These are phyloP conservation scores for Pleurotus tuoliensis DNA, from an alignment of 768 basidiomycete species.

Conservation along the genomic window DNA sequence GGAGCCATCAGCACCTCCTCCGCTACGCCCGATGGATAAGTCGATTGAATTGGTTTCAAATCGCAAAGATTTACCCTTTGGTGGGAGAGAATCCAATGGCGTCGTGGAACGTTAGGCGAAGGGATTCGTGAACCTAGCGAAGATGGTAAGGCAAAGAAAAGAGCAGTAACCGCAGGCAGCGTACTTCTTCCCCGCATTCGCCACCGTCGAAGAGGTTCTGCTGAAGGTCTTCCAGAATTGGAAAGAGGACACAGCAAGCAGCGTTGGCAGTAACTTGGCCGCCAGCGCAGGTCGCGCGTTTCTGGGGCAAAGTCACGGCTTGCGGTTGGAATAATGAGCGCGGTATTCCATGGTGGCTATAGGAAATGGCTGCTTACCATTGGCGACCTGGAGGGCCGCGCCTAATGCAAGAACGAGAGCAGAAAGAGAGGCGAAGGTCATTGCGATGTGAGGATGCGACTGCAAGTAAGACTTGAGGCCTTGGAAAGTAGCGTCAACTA, in stretches of 20 bases:
- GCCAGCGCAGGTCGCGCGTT: conserved; percentile 23
- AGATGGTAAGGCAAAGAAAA: neutral
- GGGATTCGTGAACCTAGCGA: conserved; percentile 21
- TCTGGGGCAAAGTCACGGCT: conserved; percentile 2
- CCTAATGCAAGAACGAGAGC: conserved; percentile 2
- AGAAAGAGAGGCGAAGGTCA: conserved; percentile 1
- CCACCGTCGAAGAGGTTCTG: conserved; percentile 23
- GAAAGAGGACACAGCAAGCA: conserved; percentile 23
- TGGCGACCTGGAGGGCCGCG: neutral
- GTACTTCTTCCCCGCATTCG: conserved; percentile 26
- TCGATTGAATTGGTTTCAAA: neutral
- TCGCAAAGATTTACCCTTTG: conserved; percentile 21
- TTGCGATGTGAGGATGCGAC: neutral
- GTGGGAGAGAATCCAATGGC: conserved; percentile 38
- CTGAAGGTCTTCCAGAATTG: conserved; percentile 19
- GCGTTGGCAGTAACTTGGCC: conserved; percentile 24
- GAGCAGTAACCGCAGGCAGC: neutral
- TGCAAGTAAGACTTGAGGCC: neutral
- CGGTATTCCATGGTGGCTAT: neutral
- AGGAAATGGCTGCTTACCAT: neutral
- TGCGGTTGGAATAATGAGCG: neutral
- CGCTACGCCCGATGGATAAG: conserved; percentile 17
- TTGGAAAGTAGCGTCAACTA: neutral
- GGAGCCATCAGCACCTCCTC: conserved; percentile 47
- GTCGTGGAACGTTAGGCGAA: conserved; percentile 37